phyloP scores from a whole-genome alignment of 306 rosid genomes.

The Arachis hypogaea region DNA sequence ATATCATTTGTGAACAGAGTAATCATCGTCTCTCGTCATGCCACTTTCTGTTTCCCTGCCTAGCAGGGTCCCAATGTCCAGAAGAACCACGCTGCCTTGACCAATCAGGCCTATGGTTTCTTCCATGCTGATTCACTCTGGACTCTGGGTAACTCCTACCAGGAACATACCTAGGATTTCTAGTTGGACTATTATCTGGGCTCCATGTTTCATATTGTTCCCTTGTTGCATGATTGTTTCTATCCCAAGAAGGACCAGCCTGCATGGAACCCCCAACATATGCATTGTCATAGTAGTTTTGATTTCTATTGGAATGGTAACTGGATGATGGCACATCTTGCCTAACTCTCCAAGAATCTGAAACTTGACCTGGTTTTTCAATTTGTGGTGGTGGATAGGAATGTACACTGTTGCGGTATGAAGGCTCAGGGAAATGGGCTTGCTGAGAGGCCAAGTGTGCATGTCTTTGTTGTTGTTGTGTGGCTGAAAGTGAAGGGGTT shows the following conservation, averaged over 20 bases:
- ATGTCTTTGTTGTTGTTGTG: constrained; percentile 52
- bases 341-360: constrained; percentile 69
- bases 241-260: constrained; percentile 56
- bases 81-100: constrained; percentile 59
- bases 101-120: constrained; percentile 63
- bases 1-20: constrained; percentile 35
- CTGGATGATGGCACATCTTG: constrained; percentile 57
- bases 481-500: constrained; percentile 38
- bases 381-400: constrained; percentile 47
- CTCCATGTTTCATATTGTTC: constrained; percentile 85
- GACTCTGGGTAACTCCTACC: constrained; percentile 56
- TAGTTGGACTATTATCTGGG: constrained; percentile 79
- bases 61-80: constrained; percentile 54
- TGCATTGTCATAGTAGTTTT: constrained; percentile 49
- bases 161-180: constrained; percentile 48
- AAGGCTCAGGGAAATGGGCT: constrained; percentile 50
- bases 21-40: constrained; percentile 56
- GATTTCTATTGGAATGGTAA: constrained; percentile 53
- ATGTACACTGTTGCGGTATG: constrained; percentile 37
- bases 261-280: constrained; percentile 55
- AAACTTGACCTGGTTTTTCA: constrained; percentile 47
- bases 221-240: constrained; percentile 54
- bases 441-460: constrained; percentile 45
- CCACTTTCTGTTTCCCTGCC: constrained; percentile 68
- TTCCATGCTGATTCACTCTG: constrained; percentile 58